Base-by-base conservation (phyloP, 768 basidiomycete species). In the Dacryopinax spathularia region DNA sequence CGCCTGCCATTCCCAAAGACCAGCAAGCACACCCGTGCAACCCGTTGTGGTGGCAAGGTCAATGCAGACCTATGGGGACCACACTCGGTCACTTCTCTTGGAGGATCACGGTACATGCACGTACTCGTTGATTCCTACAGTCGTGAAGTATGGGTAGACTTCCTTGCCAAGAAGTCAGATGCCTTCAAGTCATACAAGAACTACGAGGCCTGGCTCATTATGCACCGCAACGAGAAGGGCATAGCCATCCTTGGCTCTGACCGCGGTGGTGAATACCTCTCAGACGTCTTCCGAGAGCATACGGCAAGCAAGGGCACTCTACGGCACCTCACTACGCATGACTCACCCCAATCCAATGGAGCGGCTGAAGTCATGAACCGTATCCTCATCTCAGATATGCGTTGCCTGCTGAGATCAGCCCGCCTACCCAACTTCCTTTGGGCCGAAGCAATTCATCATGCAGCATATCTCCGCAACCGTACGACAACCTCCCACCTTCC, bases 331-430 rank as follows among this genome's bases (percentile, higher is more conserved):
- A 67, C 66, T 3, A 63, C 37, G 1, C 31, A 27, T 10, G 34
- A 63, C 62, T 59, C 66, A n/a, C 66, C 66, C 15, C 66, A 67
- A 31, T 39, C 63, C 25, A 67, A 67, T 37, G 66, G 66, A 9
- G 34, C 59, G 4, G 61, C 43, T 13, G 66, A 67, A 39, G 18
- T 43, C 2, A 15, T 39, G 20, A 67, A 67, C 43, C 4, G 66
- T 9, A 60, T 27, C 7, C 33, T 67, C 6, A n/a, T n/a, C 20
- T 35, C 43, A 12, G n/a, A 5, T n/a, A 33, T 56, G 15, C 12
- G 39, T 12, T 29, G 41, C 13, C 22, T 67, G 31, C 22, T 67
- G 3, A 31, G 3, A 12, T 10, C 43, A 10, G 29, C 62, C 0
- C 33, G 37, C 20, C 66, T 67, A 7, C 63, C 1, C 37, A n/a